Base-by-base conservation (phyloP, 805 yeast genomes). In the Crinitomyces ghanaensis region DNA sequence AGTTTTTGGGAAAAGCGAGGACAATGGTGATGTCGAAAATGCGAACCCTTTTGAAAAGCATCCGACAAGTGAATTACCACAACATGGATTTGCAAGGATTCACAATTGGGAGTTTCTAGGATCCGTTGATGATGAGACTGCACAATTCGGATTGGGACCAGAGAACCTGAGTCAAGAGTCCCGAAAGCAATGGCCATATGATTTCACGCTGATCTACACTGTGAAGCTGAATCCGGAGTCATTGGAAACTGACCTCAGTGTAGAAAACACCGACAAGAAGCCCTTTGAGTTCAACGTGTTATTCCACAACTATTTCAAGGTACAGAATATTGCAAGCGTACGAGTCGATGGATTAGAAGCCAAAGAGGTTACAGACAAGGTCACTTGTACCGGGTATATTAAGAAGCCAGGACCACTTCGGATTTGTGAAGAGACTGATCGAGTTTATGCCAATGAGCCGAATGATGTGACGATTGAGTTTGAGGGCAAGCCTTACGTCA, bases 1-100 rank as follows among this genome's bases (percentile, higher is more conserved):
- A 2, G 82, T 63, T 6, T 62, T 62, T 47, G 97, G 98, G 39
- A 85, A 74, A 44, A 19, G 35, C 11, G 35, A 33, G 14, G 63
- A 66, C 20, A n/a, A n/a, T n/a, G n/a, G n/a, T n/a, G n/a, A n/a
- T n/a, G n/a, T n/a, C n/a, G n/a, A n/a, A n/a, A n/a, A n/a, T n/a
- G n/a, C n/a, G n/a, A n/a, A n/a, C n/a, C n/a, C n/a, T n/a, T n/a
- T n/a, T n/a, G 65, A 69, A 5, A 66, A 62, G 36, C 80, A 81
- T 3, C 59, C 62, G 23, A 72, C 85, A 25, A 65, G 63, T 33
- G 24, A 34, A n/a, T 68, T 91, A 43, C 96, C 96, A 13, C 97
- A 91, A 61, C 98, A 91, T 54, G 98, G 98, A 2, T 81, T 91
- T 61, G 98, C 95, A 13, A 70, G 98, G 57, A 78, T 72, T 56